Base-by-base conservation (phyloP, 768 basidiomycete species). In the Mycena olivaceomarginata region DNA sequence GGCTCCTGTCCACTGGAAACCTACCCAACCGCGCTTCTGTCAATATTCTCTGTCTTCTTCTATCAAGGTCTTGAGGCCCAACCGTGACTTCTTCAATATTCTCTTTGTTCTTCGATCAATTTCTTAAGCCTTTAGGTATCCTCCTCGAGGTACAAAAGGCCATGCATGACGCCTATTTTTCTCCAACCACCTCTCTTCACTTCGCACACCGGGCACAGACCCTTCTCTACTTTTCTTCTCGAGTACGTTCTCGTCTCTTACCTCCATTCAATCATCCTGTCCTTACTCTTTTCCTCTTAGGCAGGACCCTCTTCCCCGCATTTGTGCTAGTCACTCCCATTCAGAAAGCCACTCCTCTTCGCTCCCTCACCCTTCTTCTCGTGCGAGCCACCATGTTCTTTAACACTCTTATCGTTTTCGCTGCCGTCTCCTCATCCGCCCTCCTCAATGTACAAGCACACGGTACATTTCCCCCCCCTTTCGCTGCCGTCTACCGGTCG, bases 381-480 rank as follows among this genome's bases (percentile, higher is more conserved):
- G 78, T 76, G 75, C 75, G 16, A 73, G 70, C n/a, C 78, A 71
- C 78, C n/a, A 79, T 79, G 78, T 79, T 76, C 64, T 77, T 74
- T 65, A 76, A 71, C 64, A 71, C 75, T 67, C 40, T 79, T 39
- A 16, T 77, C 46, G 68, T 72, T 40, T 45, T 76, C 40, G 53
- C 63, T 39, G 64, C 75, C 51, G 31, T 74, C 53, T 75, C 70
- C 31, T 75, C 70, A 16, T 68, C 67, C 20, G 18, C 57, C 16
- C 60, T 77, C 46, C 25, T 77, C 22, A 73, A 70, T 62, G 78
- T 56, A 15, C 67, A 76, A 37, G 75, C 75, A 18, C 78, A 79
- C 70, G 78, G 78, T 22, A n/a, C n/a, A 22, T 65, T 31, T 4
- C 25, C 15, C 43, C n/a, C n/a, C 8, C 4, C 22, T 65, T 25